phyloP scores from a whole-genome alignment of 345 rosid species.

The Aethionema arabicum region DNA sequence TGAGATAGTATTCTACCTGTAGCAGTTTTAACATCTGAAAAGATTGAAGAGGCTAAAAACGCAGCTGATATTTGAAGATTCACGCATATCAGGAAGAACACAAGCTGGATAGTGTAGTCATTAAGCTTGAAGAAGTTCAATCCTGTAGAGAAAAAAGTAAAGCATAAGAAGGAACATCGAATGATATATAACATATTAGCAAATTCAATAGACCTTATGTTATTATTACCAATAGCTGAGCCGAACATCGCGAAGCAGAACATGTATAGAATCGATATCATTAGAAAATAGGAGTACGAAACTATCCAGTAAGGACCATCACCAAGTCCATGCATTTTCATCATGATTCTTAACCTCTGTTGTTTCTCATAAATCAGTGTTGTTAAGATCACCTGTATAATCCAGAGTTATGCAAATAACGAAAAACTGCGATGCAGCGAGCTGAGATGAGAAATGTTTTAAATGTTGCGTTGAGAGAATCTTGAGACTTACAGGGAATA shows the following conservation, averaged over 20 bases:
- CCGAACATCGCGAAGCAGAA: constrained; percentile 77
- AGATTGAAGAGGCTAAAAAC: constrained; percentile 66
- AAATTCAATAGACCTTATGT: not conserved
- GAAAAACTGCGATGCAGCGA: not conserved
- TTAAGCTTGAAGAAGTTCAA: constrained; percentile 82
- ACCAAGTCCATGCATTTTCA: constrained; percentile 99
- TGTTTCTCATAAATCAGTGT: constrained; percentile 84
- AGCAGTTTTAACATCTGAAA: constrained; percentile 83
- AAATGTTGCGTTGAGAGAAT: not conserved
- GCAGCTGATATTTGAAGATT: constrained; percentile 88
- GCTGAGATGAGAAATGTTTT: constrained; percentile 9
- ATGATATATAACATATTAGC: not conserved
- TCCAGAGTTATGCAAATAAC: too few relatives aligned
- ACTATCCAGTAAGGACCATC: constrained; percentile 94
- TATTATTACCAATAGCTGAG: constrained; percentile 60
- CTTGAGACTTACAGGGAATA: constrained; percentile 74
- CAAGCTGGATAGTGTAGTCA: constrained; percentile 74
- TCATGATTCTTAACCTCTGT: constrained; percentile 83
- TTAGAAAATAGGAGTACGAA: constrained; percentile 74
- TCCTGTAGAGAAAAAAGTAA: constrained; percentile 47
- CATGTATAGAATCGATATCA: constrained; percentile 64
- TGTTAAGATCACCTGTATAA: constrained; percentile 64
- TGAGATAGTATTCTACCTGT: constrained; percentile 52
- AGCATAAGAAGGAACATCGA: constrained; percentile 15
- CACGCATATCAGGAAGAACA: constrained; percentile 63